These are phyloP conservation scores for Mikania micrantha DNA, from an alignment of 129 eudicot species.

Conservation along the genomic window DNA sequence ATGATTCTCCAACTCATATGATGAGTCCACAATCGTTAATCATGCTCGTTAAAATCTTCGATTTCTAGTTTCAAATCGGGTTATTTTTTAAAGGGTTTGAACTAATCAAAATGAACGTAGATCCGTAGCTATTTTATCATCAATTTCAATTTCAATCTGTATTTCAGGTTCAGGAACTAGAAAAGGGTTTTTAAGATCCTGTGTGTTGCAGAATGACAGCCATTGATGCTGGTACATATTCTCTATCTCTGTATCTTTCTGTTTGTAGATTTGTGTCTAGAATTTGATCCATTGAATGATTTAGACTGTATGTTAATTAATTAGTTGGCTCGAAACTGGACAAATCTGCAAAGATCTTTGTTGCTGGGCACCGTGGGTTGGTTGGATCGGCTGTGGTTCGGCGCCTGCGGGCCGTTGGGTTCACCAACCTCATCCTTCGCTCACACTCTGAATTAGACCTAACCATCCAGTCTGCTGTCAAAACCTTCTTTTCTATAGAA, in stretches of 20 bases:
- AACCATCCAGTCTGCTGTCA: conserved; percentile 79
- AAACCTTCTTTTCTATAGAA: conserved; percentile 66
- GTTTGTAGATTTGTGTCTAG: neutral
- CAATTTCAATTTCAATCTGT: too few relatives aligned
- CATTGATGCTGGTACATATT: conserved; percentile 13
- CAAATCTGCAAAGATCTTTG: conserved; percentile 77
- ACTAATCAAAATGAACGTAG: too few relatives aligned
- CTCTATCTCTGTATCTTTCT: neutral
- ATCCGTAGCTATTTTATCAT: too few relatives aligned
- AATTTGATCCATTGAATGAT: neutral
- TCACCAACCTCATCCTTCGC: conserved; percentile 66
- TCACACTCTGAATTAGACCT: conserved; percentile 84
- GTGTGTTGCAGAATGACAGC: conserved; percentile 11
- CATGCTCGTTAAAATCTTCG: too few relatives aligned
- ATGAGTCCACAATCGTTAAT: too few relatives aligned
- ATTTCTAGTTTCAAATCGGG: too few relatives aligned
- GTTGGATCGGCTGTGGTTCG: conserved; percentile 92
- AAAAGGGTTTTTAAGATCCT: too few relatives aligned
- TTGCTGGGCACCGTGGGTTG: conserved; percentile 96
- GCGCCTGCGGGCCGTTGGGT: conserved; percentile 47
- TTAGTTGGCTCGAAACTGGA: conserved; percentile 32
- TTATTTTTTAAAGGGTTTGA: too few relatives aligned
- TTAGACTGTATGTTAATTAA: neutral
- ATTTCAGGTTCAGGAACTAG: too few relatives aligned
- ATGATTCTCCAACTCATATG: too few relatives aligned